Evolutionary conservation across 148 eudicot species (phyloP).

Genomic region (Cornus suecica): DNA sequence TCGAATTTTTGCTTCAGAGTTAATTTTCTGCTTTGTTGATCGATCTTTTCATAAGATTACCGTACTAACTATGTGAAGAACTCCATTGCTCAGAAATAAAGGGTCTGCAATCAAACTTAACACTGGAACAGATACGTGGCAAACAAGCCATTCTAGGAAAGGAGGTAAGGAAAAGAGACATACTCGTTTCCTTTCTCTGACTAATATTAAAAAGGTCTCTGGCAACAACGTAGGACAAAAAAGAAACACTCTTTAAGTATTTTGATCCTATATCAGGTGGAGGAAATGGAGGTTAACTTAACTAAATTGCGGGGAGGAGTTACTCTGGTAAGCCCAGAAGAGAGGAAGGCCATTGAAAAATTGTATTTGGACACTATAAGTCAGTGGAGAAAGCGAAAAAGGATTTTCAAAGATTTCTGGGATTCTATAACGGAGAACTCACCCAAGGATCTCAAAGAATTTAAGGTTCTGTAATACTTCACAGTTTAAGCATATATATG

Average conservation of each 20-base stretch:
- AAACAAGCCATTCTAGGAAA: slow-evolving; percentile 47
- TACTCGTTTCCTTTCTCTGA: background rate
- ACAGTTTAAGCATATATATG: background rate
- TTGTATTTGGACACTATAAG: slow-evolving; percentile 46
- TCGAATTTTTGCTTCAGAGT: background rate
- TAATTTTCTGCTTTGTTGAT: background rate
- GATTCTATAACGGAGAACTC: slow-evolving; percentile 92
- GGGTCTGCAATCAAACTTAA: slow-evolving; percentile 78
- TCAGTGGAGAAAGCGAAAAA: slow-evolving; percentile 93
- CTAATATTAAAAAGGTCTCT: background rate
- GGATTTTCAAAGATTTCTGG: slow-evolving; percentile 95
- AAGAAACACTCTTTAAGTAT: background rate
- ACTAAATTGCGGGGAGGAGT: slow-evolving; percentile 79
- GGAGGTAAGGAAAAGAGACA: slow-evolving; percentile 44
- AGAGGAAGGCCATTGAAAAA: slow-evolving; percentile 63
- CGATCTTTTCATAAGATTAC: background rate
- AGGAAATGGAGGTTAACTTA: slow-evolving; percentile 71
- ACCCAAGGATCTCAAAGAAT: slow-evolving; percentile 77
- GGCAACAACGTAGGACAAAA: background rate
- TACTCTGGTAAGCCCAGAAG: slow-evolving; percentile 89
- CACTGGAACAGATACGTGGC: slow-evolving; percentile 67
- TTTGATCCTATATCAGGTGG: slow-evolving; percentile 41
- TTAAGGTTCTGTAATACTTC: slow-evolving; percentile 56
- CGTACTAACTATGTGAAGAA: background rate
- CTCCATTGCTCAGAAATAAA: slow-evolving; percentile 57